Conservation (phyloP, 2,329 filamentous ascomycete species). For the Epichloe bromicola region DNA sequence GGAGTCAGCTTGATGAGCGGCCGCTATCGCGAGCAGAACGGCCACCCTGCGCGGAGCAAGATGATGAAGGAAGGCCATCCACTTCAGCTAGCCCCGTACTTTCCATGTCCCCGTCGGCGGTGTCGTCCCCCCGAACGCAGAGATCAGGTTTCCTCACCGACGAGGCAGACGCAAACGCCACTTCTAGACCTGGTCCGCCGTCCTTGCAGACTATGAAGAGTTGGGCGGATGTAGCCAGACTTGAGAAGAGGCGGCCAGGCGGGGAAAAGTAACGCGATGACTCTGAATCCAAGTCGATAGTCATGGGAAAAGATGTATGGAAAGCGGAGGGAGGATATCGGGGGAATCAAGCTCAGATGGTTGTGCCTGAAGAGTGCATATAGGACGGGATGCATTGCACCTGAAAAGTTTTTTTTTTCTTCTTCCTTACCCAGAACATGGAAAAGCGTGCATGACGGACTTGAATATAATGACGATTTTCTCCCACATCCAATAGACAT, state of each 20-base stretch:
- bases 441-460: no score
- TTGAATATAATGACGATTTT: no score
- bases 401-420: no score
- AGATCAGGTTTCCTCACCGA: constrained; percentile 7
- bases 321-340: neutral
- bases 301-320: neutral
- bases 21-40: neutral
- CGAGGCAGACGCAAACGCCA: constrained; percentile 8
- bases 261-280: neutral
- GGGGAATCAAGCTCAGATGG: neutral
- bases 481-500: no score
- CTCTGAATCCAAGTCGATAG: neutral
- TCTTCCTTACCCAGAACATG: no score
- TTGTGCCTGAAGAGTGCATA: no score
- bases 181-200: constrained; percentile 14
- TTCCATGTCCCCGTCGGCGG: constrained; percentile 16
- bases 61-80: constrained; percentile 6
- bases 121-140: constrained; percentile 19
- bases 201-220: constrained; percentile 23
- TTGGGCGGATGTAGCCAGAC: constrained; percentile 27
- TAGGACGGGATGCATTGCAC: no score
- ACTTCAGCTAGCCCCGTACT: constrained; percentile 13
- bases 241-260: constrained; percentile 8
- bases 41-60: neutral
- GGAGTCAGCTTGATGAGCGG: constrained; percentile 13